Evolutionary conservation across 306 rosid species (phyloP), one percentile per base, ranked within the genome.

Genomic region (Cucurbita ficifolia): DNA sequence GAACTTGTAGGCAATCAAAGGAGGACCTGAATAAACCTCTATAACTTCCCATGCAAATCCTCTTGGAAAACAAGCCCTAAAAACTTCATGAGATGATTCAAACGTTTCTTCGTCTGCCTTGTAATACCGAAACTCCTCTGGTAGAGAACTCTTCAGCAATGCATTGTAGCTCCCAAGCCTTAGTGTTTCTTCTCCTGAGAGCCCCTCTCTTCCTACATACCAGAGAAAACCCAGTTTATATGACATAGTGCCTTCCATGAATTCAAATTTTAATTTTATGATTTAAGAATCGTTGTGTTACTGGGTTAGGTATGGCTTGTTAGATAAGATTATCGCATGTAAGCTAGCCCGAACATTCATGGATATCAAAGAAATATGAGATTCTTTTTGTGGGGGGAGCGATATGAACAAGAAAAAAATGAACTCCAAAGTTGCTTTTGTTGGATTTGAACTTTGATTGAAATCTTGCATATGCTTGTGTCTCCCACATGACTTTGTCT

Each of bases 41-140:
- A 87, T 69, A 39, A 91, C 90, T 83, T 91, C 96, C 97, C 97
- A 91, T 8, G 96, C 97, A 87, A 88, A 91, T 6, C 97, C 97
- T 5, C 97, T 75, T 46, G 92, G 96, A 40, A 91, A 80, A 45
- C 96, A 89, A 50, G 87, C 60, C 33, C 79, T 73, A 39, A 88
- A 91, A 0, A 58, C 81, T 42, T 91, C 87, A 75, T 87, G 96
- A 13, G 90, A 87, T 22, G 96, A 87, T 77, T 85, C 97, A 78
- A 88, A 91, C 2, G 75, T 84, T 75, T 91, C 97, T 80, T 83
- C 84, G 1, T 84, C 83, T 76, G 90, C 76, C 70, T 86, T 91
- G 81, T 87, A 91, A 50, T 80, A 78, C 64, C 76, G 84, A 14
- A 78, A 83, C 10, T 87, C 75, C 52, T 84, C 50, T 72, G 90